Percentiles rank a stretch among this genome's conserved stretches.
These are phyloP conservation scores for Suhomyces yuchorum DNA, from an alignment of 1,139 yeast species.

Conservation along the genomic window DNA sequence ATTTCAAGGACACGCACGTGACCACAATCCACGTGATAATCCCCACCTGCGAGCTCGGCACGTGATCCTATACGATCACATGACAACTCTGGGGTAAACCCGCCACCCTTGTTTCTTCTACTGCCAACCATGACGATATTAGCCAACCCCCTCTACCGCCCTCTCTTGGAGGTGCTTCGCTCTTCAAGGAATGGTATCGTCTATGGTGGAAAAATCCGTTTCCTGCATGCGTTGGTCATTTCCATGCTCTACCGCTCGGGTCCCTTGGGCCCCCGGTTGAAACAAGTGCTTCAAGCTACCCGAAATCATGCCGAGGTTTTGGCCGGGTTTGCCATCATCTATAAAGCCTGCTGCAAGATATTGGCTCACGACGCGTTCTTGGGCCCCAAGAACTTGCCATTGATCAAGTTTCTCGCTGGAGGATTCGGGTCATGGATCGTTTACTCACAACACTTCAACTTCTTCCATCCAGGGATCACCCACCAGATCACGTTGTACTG, in stretches of 20 bases:
- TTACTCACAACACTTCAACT: slow-evolving; percentile 58
- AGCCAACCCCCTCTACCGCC: slow-evolving; percentile 29
- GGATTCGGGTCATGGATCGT: slow-evolving; percentile 64
- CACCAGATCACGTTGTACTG: slow-evolving; percentile 66
- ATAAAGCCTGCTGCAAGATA: slow-evolving; percentile 44
- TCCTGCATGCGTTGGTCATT: slow-evolving; percentile 73
- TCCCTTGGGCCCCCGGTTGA: slow-evolving; percentile 49
- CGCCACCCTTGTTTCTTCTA: neutral
- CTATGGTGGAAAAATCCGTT: slow-evolving; percentile 74
- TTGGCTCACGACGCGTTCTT: slow-evolving; percentile 38
- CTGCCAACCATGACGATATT: slow-evolving; percentile 14
- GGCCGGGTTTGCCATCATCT: slow-evolving; percentile 66
- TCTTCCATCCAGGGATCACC: slow-evolving; percentile 52
- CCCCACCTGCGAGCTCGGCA: no score
- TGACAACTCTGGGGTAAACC: slow-evolving; percentile 10
- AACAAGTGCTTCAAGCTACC: slow-evolving; percentile 58
- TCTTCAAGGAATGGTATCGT: slow-evolving; percentile 57
- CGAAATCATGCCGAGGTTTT: slow-evolving; percentile 66
- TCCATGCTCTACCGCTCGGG: slow-evolving; percentile 56
- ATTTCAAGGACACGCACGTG: no score
- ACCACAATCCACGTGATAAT: neutral
- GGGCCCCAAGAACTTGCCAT: slow-evolving; percentile 33
- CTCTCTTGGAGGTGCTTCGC: slow-evolving; percentile 41
- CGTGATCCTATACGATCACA: slow-evolving; percentile 5
- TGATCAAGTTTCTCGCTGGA: slow-evolving; percentile 62